Percentiles rank a stretch among this genome's conserved stretches.
phyloP scores from a whole-genome alignment of 176 grass and related monocot species.

The Dendrocalamus sinicus region DNA sequence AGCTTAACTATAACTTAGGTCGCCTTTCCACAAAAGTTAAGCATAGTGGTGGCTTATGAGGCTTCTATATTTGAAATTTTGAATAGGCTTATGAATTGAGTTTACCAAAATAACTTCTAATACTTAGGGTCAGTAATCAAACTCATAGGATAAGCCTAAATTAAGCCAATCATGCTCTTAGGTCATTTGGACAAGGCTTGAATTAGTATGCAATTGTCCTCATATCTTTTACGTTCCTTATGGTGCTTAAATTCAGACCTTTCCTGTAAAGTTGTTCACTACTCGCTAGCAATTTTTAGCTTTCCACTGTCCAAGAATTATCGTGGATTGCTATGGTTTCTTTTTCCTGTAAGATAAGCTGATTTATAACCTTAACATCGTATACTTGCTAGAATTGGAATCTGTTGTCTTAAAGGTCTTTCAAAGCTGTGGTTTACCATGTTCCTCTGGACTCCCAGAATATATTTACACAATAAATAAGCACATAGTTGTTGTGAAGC shows the following conservation, averaged over 20 bases:
- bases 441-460: conserved; percentile 18
- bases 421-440: neutral
- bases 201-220: conserved; percentile 4
- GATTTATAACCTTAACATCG: neutral
- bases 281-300: neutral
- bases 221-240: conserved; percentile 2
- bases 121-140: conserved; percentile 14
- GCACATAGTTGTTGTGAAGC: neutral
- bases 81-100: neutral
- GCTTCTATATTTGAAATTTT: neutral
- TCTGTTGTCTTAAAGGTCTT: conserved; percentile 12
- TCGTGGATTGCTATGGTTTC: neutral
- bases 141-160: conserved; percentile 8
- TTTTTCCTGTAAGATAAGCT: neutral
- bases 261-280: conserved; percentile 21
- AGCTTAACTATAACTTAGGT: conserved; percentile 27
- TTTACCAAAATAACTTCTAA: neutral
- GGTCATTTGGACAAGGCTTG: conserved; percentile 5
- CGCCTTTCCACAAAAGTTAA: conserved; percentile 11
- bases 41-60: neutral
- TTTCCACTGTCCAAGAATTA: neutral
- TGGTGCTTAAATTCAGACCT: conserved; percentile 6
- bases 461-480: conserved; percentile 13
- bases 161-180: neutral
- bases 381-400: conserved; percentile 37